A percentile compares a stretch with the other conserved stretches of the same genome.
phyloP scores from a whole-genome alignment of 2,329 filamentous ascomycete genomes.

The Corniculantispora saksenae region DNA sequence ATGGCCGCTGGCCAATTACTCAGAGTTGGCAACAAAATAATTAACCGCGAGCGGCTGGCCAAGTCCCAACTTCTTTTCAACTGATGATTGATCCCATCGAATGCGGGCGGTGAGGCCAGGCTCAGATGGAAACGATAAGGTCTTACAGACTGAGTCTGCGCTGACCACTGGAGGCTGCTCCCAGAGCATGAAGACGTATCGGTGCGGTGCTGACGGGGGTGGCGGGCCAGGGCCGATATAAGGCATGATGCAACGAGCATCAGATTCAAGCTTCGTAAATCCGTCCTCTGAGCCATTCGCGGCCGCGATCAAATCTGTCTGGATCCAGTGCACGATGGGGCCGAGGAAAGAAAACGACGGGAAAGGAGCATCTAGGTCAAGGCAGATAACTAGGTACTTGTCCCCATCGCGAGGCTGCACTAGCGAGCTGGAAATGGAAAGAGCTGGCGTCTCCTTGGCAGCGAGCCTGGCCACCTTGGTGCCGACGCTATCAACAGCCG shows the following conservation, averaged over 20 bases:
- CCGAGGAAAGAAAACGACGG: slow-evolving; percentile 41
- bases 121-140: not conserved
- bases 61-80: slow-evolving; percentile 6
- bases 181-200: slow-evolving; percentile 51
- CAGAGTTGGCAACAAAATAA: slow-evolving; percentile 10
- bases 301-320: slow-evolving; percentile 28
- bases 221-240: slow-evolving; percentile 51
- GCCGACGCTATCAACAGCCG: not conserved
- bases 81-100: slow-evolving; percentile 3
- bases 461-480: slow-evolving; percentile 5
- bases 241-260: slow-evolving; percentile 33
- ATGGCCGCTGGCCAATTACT: not conserved
- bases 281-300: not conserved
- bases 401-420: not conserved
- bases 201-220: slow-evolving; percentile 45
- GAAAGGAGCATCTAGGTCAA: slow-evolving; percentile 52
- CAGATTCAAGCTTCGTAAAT: slow-evolving; percentile 14
- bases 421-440: not conserved
- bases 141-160: not conserved
- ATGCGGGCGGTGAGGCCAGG: slow-evolving; percentile 5
- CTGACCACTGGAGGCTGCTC: slow-evolving; percentile 39
- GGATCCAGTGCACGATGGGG: slow-evolving; percentile 50
- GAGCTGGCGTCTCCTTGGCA: not conserved
- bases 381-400: slow-evolving; percentile 21
- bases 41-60: slow-evolving; percentile 2